phyloP scores from a whole-genome alignment of 2,329 filamentous ascomycete species.

The Coleophoma crateriformis region DNA sequence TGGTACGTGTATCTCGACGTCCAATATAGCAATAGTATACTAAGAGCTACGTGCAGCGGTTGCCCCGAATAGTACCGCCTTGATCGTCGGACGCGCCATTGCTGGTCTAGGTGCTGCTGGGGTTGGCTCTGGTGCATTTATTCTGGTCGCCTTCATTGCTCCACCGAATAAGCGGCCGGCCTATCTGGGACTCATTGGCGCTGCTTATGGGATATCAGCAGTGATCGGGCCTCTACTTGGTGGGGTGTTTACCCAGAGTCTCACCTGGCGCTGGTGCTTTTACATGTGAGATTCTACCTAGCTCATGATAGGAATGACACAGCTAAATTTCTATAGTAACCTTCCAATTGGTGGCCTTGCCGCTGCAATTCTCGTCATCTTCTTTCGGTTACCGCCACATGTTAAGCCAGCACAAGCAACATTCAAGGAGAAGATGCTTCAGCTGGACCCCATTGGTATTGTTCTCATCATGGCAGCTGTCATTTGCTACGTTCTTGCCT shows the following conservation, averaged over 20 bases:
- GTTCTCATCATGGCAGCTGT: conserved; percentile 35
- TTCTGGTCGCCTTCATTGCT: conserved; percentile 15
- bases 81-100: conserved; percentile 25
- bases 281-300: conserved; percentile 13
- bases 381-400: conserved; percentile 31
- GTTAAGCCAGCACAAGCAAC: conserved; percentile 13
- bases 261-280: conserved; percentile 12
- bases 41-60: neutral
- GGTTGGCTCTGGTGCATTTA: conserved; percentile 25
- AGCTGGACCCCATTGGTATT: conserved; percentile 40
- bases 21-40: neutral
- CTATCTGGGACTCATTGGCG: conserved; percentile 21
- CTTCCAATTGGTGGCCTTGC: conserved; percentile 32
- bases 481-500: conserved; percentile 34
- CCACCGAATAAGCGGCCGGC: conserved; percentile 21
- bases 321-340: conserved; percentile 12
- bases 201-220: conserved; percentile 5
- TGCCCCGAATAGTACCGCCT: conserved; percentile 20
- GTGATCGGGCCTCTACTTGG: conserved; percentile 6
- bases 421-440: conserved; percentile 34
- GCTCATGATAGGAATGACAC: too few relatives aligned
- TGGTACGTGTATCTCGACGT: conserved; percentile 3
- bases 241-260: conserved; percentile 3
- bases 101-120: conserved; percentile 22
- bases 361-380: conserved; percentile 30